Evolutionary conservation across 78 protist species (phyloP), one percentile per base, ranked within the genome.

Genomic region (Chrysochromulina parva): DNA sequence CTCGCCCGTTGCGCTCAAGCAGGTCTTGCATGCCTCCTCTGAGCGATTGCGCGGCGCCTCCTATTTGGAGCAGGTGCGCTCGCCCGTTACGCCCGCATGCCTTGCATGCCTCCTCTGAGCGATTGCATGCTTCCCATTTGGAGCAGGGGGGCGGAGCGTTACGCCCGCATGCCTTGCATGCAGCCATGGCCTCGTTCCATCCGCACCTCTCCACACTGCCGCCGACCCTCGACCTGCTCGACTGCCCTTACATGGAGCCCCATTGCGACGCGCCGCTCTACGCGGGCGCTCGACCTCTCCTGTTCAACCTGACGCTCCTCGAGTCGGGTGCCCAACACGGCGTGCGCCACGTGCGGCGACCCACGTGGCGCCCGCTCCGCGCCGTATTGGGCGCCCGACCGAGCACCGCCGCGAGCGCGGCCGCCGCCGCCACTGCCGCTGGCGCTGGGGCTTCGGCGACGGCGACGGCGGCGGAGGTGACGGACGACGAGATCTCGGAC

Each of bases 211-310:
- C 84, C 57, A 0, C 54, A 24, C 2, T 48, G 47, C 84, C 84
- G 22, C 38, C 84, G 26, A 6, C 1, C 13, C 53, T 74, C 84
- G 84, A 47, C 10, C 47, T 69, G 53, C 9, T 7, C 26, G 52
- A 28, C 3, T 97, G 98, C 85, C 97, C 97, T 0, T 95, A 90
- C 82, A 38, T 92, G 58, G 97, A 97, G 98, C 99, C 99, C 13
- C 95, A 86, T 80, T 97, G 99, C 92, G n/a, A 93, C 28, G 52
- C 92, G 87, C 96, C 98, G 47, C 76, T 98, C 67, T 96, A 96
- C 90, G 54, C 73, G 80, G 3, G 90, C 38, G 91, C 87, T 0
- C 20, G 86, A 87, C 98, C 98, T 3, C 52, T 91, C 4, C 47
- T 94, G 1, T 90, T 96, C 55, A 98, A 98, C 85, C 59, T 97